Percentiles rank a stretch among this genome's conserved stretches.
These are phyloP conservation scores for Aspergillus coremiiformis DNA, from an alignment of 495 filamentous ascomycete species.

Conservation along the genomic window DNA sequence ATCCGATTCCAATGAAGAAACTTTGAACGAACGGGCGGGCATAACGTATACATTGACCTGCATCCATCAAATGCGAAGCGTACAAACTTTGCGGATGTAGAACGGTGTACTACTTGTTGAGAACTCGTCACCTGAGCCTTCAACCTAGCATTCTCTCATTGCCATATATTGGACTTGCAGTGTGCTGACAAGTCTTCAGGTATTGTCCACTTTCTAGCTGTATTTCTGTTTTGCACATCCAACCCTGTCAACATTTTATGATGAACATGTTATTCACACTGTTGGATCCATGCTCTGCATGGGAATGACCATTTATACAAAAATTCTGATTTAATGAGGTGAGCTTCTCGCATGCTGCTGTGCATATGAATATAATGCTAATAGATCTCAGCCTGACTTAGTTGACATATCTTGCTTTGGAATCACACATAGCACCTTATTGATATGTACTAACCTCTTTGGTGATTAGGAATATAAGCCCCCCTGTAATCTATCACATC, in stretches of 20 bases:
- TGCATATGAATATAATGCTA: conserved; percentile 26
- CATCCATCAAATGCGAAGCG: conserved; percentile 62
- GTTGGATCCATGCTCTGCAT: conserved; percentile 66
- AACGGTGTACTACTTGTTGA: conserved; percentile 83
- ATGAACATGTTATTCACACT: conserved; percentile 93
- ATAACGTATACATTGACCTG: conserved; percentile 65
- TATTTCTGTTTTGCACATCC: conserved; percentile 9
- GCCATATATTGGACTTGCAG: conserved; percentile 3
- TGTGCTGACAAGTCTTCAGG: conserved; percentile 23
- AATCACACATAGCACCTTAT: conserved; percentile 20
- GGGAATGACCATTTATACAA: conserved; percentile 74
- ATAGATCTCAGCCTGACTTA: conserved; percentile 40
- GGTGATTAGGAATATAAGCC: conserved; percentile 17
- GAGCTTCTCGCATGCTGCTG: conserved; percentile 22
- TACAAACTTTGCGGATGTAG: conserved; percentile 80
- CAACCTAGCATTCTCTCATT: conserved; percentile 7
- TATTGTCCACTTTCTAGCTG: conserved; percentile 18
- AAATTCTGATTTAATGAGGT: conserved; percentile 99
- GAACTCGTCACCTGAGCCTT: conserved; percentile 89
- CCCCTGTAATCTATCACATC: neutral
- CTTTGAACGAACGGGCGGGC: conserved; percentile 98
- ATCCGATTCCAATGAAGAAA: conserved; percentile 62
- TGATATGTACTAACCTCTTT: conserved; percentile 28
- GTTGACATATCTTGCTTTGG: conserved; percentile 32
- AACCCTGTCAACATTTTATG: conserved; percentile 49